These are phyloP conservation scores for Fusarium dimerum DNA, from an alignment of 2,329 filamentous ascomycete species.

Conservation along the genomic window DNA sequence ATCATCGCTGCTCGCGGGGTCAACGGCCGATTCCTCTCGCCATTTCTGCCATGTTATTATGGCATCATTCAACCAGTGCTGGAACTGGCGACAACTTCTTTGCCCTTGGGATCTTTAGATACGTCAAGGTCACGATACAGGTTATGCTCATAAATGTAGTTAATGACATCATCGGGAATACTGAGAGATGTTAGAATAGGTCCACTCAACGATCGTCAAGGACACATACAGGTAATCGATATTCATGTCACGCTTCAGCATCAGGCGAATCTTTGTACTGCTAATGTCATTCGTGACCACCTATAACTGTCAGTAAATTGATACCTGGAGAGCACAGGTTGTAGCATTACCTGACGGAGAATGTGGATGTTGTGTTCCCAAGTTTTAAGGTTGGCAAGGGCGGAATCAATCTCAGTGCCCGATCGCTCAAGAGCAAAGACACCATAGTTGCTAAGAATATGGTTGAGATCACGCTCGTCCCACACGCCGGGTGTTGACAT, in stretches of 20 bases:
- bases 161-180: conserved; percentile 70
- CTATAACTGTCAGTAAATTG: conserved; percentile 38
- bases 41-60: conserved; percentile 6
- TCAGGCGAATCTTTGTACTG: conserved; percentile 79
- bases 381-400: conserved; percentile 75
- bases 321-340: not conserved
- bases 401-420: conserved; percentile 86
- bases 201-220: not conserved
- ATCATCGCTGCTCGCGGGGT: not conserved
- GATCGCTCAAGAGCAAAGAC: conserved; percentile 85
- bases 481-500: conserved; percentile 77
- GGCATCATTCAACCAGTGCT: conserved; percentile 29
- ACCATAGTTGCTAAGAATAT: conserved; percentile 82
- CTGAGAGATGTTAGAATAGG: conserved; percentile 18
- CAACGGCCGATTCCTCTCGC: not conserved
- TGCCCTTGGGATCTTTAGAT: conserved; percentile 25
- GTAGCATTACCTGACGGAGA: conserved; percentile 56
- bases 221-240: conserved; percentile 62
- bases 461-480: conserved; percentile 81
- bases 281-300: conserved; percentile 81
- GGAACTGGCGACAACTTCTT: conserved; percentile 24
- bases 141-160: conserved; percentile 69
- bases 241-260: conserved; percentile 77
- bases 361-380: conserved; percentile 87
- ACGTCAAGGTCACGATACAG: conserved; percentile 58